phyloP scores from a whole-genome alignment of 768 basidiomycete genomes.

The Mycena galericulata region DNA sequence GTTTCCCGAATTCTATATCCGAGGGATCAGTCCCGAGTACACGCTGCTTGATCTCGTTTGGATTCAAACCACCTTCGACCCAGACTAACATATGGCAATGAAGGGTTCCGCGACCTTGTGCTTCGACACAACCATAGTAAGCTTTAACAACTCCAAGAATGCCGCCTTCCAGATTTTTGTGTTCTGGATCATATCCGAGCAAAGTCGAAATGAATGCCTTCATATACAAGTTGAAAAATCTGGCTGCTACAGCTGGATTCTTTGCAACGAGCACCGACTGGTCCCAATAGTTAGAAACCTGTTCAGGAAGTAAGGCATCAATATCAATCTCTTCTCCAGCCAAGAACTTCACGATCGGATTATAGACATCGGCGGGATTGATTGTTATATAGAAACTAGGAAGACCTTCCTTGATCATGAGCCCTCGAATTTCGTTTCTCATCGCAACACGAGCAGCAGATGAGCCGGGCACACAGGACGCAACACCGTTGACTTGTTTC shows the following conservation, averaged over 20 bases:
- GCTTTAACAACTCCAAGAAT: constrained; percentile 20
- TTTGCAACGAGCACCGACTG: neutral
- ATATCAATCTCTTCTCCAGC: constrained; percentile 4
- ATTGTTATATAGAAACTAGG: constrained; percentile 13
- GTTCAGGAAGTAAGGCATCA: neutral
- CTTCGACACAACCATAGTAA: constrained; percentile 24
- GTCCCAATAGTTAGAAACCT: constrained; percentile 8
- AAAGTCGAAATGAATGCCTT: constrained; percentile 10
- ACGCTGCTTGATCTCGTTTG: constrained; percentile 12
- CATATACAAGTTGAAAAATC: constrained; percentile 17
- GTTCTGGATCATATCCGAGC: constrained; percentile 1
- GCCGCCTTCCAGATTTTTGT: constrained; percentile 8
- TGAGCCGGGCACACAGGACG: neutral
- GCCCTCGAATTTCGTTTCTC: constrained; percentile 15
- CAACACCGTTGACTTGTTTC: constrained; percentile 16
- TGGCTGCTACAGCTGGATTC: constrained; percentile 1
- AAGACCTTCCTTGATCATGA: constrained; percentile 6
- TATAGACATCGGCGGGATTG: constrained; percentile 11
- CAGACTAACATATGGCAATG: constrained; percentile 26
- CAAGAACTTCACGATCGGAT: constrained; percentile 4
- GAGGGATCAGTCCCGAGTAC: neutral
- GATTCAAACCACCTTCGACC: constrained; percentile 19
- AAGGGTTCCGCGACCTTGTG: constrained; percentile 22
- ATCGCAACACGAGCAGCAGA: constrained; percentile 10
- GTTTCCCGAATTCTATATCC: constrained; percentile 5